Conservation (phyloP, 768 basidiomycete species). For the Lactifluus piperatus region DNA sequence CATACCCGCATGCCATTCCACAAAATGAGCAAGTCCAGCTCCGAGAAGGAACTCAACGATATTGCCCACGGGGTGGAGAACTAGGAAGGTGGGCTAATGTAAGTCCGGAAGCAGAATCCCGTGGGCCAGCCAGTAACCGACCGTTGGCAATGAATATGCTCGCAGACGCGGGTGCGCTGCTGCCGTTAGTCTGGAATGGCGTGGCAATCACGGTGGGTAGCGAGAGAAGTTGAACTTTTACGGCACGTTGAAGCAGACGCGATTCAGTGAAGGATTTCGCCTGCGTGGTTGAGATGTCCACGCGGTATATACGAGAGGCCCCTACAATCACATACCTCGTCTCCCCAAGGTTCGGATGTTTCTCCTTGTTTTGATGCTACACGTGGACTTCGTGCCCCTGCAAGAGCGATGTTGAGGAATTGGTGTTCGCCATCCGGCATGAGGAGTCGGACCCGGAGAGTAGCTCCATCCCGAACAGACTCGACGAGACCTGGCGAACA, state of each 20-base stretch:
- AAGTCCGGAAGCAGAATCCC: neutral
- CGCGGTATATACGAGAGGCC: neutral
- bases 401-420: conserved; percentile 75
- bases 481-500: conserved; percentile 73
- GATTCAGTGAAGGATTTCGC: conserved; percentile 93
- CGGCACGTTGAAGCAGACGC: conserved; percentile 69
- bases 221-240: conserved; percentile 71
- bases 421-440: conserved; percentile 89
- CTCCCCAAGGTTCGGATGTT: conserved; percentile 72
- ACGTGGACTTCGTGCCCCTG: conserved; percentile 72
- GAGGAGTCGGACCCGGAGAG: conserved; percentile 78
- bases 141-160: conserved; percentile 87
- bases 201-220: conserved; percentile 71
- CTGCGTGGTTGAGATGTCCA: conserved; percentile 31
- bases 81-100: conserved; percentile 28
- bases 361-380: conserved; percentile 66
- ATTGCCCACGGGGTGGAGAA: conserved; percentile 89
- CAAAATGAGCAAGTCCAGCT: conserved; percentile 80
- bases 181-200: conserved; percentile 62
- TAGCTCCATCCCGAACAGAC: conserved; percentile 88
- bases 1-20: conserved; percentile 98
- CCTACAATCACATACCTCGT: conserved; percentile 54
- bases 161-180: conserved; percentile 52
- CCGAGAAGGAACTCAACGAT: conserved; percentile 84
- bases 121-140: conserved; percentile 25